Percentiles rank a stretch among this genome's conserved stretches.
Evolutionary conservation across 2,329 filamentous ascomycete genomes (phyloP).

Genomic region (Seiridium cupressi): DNA sequence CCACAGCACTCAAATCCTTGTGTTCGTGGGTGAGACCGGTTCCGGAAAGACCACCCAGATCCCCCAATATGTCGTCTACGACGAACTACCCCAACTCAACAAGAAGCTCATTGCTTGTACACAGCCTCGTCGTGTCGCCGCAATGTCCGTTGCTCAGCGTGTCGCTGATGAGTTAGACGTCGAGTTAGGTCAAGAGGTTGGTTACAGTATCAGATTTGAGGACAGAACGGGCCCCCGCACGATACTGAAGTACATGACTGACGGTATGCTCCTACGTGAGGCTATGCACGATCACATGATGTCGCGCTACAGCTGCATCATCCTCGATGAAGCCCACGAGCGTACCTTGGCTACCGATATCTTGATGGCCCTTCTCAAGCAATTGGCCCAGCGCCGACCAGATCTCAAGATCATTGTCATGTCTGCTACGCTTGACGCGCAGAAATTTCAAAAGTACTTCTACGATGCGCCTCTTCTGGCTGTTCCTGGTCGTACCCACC

Average conservation of each 20-base stretch:
- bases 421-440: conserved; percentile 94
- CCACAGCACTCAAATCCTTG: conserved; percentile 91
- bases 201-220: conserved; percentile 98
- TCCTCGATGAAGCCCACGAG: conserved; percentile 98
- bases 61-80: conserved; percentile 95
- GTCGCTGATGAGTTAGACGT: conserved; percentile 97
- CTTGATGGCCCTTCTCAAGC: conserved; percentile 93
- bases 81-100: conserved; percentile 84
- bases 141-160: conserved; percentile 98
- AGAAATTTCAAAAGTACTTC: conserved; percentile 98
- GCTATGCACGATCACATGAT: conserved; percentile 95
- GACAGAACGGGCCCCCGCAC: conserved; percentile 88
- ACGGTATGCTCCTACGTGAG: conserved; percentile 96
- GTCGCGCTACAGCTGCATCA: conserved; percentile 92
- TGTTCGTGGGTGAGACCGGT: conserved; percentile 98
- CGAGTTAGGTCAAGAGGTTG: conserved; percentile 86
- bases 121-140: conserved; percentile 94
- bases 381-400: conserved; percentile 75
- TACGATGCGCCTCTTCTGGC: conserved; percentile 89
- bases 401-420: conserved; percentile 99
- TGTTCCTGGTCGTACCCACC: conserved; percentile 91
- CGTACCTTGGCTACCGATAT: conserved; percentile 96
- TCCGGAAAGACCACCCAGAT: conserved; percentile 99
- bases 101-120: conserved; percentile 95
- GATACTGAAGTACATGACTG: conserved; percentile 98